Percentiles rank a stretch among this genome's conserved stretches.
These are phyloP conservation scores for Colletotrichum graminicola DNA, from an alignment of 2,329 filamentous ascomycete genomes.

Conservation along the genomic window DNA sequence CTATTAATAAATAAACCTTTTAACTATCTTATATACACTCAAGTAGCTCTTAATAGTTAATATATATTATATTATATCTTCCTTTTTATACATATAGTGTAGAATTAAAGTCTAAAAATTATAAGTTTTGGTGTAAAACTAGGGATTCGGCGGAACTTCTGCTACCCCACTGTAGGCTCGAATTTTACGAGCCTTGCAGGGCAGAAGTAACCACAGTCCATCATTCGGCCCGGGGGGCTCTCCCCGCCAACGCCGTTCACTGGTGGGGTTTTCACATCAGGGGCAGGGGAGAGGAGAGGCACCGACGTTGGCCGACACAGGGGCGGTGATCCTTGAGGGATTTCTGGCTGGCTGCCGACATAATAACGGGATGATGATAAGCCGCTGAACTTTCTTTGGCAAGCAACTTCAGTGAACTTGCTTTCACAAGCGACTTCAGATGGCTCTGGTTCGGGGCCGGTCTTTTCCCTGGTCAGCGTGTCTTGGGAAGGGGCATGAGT, in stretches of 20 bases:
- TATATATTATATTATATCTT: too few species aligned
- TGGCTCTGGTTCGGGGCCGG: background rate
- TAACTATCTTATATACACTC: too few species aligned
- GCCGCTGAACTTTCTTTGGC: background rate
- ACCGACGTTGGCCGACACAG: background rate
- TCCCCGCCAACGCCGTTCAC: background rate
- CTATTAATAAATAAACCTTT: too few species aligned
- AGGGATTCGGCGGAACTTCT: too few species aligned
- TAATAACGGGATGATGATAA: constrained; percentile 3
- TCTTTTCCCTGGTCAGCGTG: background rate
- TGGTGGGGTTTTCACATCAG: background rate
- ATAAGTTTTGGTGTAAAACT: too few species aligned
- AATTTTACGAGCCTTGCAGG: constrained; percentile 11
- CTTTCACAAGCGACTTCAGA: background rate
- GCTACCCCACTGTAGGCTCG: too few species aligned
- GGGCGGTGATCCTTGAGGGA: background rate
- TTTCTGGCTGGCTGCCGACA: background rate
- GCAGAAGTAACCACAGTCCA: background rate
- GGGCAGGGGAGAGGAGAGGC: background rate
- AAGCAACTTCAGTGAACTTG: background rate
- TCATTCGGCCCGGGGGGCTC: too few species aligned
- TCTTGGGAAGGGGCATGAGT: constrained; percentile 26
- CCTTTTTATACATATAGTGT: too few species aligned
- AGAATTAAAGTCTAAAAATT: too few species aligned
- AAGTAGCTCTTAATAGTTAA: too few species aligned